Evolutionary conservation across 495 filamentous ascomycete genomes (phyloP).

Genomic region (Astrocystis sublimbata): DNA sequence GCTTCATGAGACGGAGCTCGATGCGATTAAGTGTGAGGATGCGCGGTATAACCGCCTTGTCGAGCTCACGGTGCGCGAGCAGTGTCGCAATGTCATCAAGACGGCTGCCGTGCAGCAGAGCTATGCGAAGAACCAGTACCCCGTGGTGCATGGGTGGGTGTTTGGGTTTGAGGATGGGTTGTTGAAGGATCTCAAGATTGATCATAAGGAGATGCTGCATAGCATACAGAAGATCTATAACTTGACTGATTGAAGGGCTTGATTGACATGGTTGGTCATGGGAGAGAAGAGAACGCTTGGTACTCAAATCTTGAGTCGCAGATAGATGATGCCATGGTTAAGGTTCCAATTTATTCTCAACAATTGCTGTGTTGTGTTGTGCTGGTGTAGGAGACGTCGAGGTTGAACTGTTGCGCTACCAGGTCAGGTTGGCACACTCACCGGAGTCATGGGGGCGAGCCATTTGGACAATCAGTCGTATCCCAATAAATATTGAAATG

Average conservation of each 20-base stretch:
- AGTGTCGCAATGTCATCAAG: constrained; percentile 61
- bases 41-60: constrained; percentile 56
- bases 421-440: too few relatives aligned
- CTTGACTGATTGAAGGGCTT: too few relatives aligned
- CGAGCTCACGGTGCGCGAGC: constrained; percentile 61
- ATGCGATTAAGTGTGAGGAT: constrained; percentile 46
- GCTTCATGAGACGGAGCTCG: constrained; percentile 57
- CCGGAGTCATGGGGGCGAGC: too few relatives aligned
- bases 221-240: constrained; percentile 60
- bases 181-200: constrained; percentile 55
- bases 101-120: constrained; percentile 57
- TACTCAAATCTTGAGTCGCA: background rate
- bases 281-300: background rate
- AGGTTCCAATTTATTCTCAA: too few relatives aligned
- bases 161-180: constrained; percentile 55
- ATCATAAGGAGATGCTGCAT: constrained; percentile 45
- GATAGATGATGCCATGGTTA: background rate
- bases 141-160: constrained; percentile 59
- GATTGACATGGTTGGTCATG: constrained; percentile 16
- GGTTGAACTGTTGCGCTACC: too few relatives aligned
- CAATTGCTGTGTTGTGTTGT: too few relatives aligned
- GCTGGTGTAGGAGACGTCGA: too few relatives aligned
- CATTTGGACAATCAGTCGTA: too few relatives aligned
- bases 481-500: too few relatives aligned
- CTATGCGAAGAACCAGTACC: constrained; percentile 52